Evolutionary conservation across 768 basidiomycete genomes (phyloP).

Genomic region (Chalciporus piperatus): DNA sequence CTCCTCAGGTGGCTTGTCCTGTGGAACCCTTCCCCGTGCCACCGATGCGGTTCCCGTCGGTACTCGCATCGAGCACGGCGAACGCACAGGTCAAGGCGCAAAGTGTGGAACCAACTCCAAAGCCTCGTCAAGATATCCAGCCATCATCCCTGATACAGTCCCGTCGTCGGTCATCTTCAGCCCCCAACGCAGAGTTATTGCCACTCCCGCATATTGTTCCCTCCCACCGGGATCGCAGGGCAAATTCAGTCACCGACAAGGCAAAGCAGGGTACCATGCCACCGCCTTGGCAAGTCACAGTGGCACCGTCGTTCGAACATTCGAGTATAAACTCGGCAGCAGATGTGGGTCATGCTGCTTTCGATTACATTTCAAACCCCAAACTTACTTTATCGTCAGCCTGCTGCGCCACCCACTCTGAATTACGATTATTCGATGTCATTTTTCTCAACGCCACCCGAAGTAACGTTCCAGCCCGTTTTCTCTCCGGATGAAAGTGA

Average conservation of each 20-base stretch:
- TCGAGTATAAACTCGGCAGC: background rate
- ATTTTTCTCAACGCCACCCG: constrained; percentile 3
- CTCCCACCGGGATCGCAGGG: background rate
- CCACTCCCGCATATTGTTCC: background rate
- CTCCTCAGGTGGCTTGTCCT: background rate
- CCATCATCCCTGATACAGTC: background rate
- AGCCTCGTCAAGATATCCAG: background rate
- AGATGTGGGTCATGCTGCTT: constrained; percentile 8
- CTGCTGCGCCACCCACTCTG: background rate
- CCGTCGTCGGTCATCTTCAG: constrained; percentile 10
- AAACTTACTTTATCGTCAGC: background rate
- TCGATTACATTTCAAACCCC: background rate
- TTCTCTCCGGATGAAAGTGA: background rate
- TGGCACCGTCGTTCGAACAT: background rate
- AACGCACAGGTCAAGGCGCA: background rate
- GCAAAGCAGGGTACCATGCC: background rate
- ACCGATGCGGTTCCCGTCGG: constrained; percentile 14
- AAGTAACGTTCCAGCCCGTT: background rate
- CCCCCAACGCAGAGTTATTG: constrained; percentile 1
- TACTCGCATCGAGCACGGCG: constrained; percentile 7
- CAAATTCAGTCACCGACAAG: constrained; percentile 4
- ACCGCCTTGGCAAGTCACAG: background rate
- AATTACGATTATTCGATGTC: constrained; percentile 1
- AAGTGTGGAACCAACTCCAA: background rate
- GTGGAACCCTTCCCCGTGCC: constrained; percentile 3